Evolutionary conservation across 1,284 basidiomycete genomes (phyloP), one percentile per base, ranked within the genome.

Genomic region (Melampsora americana): DNA sequence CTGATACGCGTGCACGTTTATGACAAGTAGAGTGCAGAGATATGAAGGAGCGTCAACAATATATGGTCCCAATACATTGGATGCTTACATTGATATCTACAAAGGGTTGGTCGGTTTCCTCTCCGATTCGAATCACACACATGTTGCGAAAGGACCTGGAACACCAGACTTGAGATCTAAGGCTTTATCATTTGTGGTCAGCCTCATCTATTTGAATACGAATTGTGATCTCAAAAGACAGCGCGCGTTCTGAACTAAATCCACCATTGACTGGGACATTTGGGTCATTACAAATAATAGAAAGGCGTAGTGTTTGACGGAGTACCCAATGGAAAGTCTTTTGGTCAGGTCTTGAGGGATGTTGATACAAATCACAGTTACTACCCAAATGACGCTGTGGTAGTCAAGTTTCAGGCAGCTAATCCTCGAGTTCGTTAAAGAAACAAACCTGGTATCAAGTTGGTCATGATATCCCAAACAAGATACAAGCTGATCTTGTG

Each of bases 31-130:
- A 18, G 84, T 90, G 3, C 91, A 92, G 83, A 86, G 91, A 66
- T 92, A 92, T 79, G 91, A 92, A 83, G 91, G 91, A 46, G 89
- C 90, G 0, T 91, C 90, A 56, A 92, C 90, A 11, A 86, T 92
- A 56, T 92, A 88, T 81, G 91, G 91, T 39, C 88, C 86, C 77
- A 87, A 90, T 90, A 92, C 90, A 2, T 84, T 92, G 16, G 90
- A 91, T 69, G 88, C 91, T 2, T 92, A 92, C 81, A 90, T 91
- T 78, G 86, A 92, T 82, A 89, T 89, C 79, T 92, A 91, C 82
- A 85, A 86, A 62, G 87, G 86, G 78, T 85, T 90, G 32, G 86
- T 90, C 9, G 84, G 86, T 6, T 90, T 86, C 84, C 84, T 91
- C 28, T 86, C 86, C 0, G 87, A 88, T 66, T 83, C 83, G 61